These are phyloP conservation scores for Auriscalpium vulgare DNA, from an alignment of 768 basidiomycete species.

Conservation along the genomic window DNA sequence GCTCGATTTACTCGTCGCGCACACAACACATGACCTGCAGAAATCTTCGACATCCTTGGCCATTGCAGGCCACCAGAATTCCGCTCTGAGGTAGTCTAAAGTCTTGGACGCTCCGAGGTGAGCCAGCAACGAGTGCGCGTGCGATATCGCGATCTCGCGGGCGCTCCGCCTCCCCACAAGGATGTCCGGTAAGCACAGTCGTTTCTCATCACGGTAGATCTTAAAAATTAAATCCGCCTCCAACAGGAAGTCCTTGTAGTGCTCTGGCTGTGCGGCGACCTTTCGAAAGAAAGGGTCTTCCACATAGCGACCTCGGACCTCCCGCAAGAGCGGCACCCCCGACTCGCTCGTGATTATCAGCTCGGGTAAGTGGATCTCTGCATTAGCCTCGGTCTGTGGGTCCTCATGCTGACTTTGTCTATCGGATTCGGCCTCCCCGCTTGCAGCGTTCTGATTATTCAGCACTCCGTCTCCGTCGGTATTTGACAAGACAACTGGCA, in stretches of 20 bases:
- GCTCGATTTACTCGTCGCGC: constrained; percentile 8
- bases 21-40: constrained; percentile 7
- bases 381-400: too few species aligned
- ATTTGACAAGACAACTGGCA: too few species aligned
- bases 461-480: too few species aligned
- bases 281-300: too few species aligned
- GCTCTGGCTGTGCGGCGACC: neutral
- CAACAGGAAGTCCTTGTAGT: constrained; percentile 2
- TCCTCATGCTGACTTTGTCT: too few species aligned
- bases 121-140: constrained; percentile 17
- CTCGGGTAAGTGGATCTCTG: too few species aligned
- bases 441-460: too few species aligned
- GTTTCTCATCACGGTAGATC: neutral
- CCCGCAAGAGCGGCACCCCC: too few species aligned
- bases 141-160: constrained; percentile 13
- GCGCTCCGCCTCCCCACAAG: neutral
- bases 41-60: constrained; percentile 7
- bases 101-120: constrained; percentile 18
- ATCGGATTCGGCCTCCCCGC: too few species aligned
- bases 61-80: constrained; percentile 17
- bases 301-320: too few species aligned
- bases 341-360: too few species aligned
- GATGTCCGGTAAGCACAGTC: constrained; percentile 2
- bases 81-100: constrained; percentile 6
- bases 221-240: neutral